Evolutionary conservation across 768 basidiomycete genomes (phyloP).

Genomic region (Suillus hirtellus): DNA sequence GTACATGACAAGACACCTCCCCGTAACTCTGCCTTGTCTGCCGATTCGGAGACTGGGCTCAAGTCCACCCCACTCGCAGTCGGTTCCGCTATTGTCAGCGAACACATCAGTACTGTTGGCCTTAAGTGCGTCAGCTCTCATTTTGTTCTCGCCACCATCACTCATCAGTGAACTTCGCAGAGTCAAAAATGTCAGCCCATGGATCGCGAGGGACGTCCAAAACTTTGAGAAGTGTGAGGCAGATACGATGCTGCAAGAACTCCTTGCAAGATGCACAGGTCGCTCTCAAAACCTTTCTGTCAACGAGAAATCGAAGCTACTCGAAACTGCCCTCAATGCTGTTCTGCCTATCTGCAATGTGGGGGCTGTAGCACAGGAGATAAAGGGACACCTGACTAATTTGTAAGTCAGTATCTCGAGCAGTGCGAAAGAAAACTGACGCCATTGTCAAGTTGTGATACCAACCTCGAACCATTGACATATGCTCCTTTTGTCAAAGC

Average conservation of each 20-base stretch:
- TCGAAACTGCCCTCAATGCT: not conserved
- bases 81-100: not conserved
- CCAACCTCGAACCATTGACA: too few species aligned
- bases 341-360: slow-evolving; percentile 1
- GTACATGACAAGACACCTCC: not conserved
- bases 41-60: not conserved
- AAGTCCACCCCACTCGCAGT: slow-evolving; percentile 1
- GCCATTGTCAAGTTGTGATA: not conserved
- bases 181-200: not conserved
- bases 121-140: not conserved
- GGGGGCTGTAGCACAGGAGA: not conserved
- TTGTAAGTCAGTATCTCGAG: not conserved
- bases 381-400: not conserved
- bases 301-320: not conserved
- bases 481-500: slow-evolving; percentile 3
- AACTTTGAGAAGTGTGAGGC: not conserved
- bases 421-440: not conserved
- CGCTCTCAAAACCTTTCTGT: not conserved
- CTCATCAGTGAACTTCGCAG: not conserved
- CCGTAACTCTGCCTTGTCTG: not conserved
- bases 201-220: slow-evolving; percentile 1
- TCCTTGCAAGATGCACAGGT: not conserved
- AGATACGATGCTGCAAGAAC: slow-evolving; percentile 1
- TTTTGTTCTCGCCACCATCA: not conserved
- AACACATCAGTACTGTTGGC: not conserved